Evolutionary conservation across 768 basidiomycete species (phyloP), one percentile per base, ranked within the genome.

Genomic region (Cyclocybe aegerita): DNA sequence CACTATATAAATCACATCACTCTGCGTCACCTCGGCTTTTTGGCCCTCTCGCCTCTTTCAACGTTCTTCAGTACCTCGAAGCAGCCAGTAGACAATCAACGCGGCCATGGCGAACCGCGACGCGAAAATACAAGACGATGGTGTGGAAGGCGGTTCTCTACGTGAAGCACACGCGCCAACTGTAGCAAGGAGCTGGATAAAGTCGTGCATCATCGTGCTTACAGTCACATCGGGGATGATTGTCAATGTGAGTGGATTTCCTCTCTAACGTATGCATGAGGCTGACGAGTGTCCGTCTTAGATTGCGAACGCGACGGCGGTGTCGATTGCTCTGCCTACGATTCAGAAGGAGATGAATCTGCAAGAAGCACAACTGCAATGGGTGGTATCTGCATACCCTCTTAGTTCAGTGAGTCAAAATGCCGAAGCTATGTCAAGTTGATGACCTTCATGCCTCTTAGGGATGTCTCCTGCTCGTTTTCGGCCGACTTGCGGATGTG

Each of bases 381-480:
- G 88, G 88, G 67, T 87, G 12, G 57, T 69, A 7, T 83, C 83
- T 16, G 86, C 84, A 0, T 90, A 84, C 59, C 69, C 87, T 0
- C 64, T 90, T 48, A 86, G 81, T 58, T 84, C 83, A 9, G 86
- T 85, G 39, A 31, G 61, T 51, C 23, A 23, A 23, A 23, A 3
- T 23, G 23, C 23, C 23, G 23, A 23, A 23, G 23, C 23, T 23
- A 5, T 23, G 23, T 23, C 23, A 23, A 23, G 23, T 23, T 23
- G 23, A 23, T 23, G 23, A 23, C 9, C 29, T 39, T 10, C 39
- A 12, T 44, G 8, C 12, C 8, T 17, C 15, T 39, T 46, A 90
- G 89, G 89, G 86, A 7, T 93, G 91, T 58, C 71, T 93, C 9
- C 77, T 93, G 3, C 73, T 93, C 8, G 77, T 90, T 9, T 83